Evolutionary conservation across 306 rosid genomes (phyloP), one percentile per base, ranked within the genome.

Genomic region (Begonia peltatifolia): DNA sequence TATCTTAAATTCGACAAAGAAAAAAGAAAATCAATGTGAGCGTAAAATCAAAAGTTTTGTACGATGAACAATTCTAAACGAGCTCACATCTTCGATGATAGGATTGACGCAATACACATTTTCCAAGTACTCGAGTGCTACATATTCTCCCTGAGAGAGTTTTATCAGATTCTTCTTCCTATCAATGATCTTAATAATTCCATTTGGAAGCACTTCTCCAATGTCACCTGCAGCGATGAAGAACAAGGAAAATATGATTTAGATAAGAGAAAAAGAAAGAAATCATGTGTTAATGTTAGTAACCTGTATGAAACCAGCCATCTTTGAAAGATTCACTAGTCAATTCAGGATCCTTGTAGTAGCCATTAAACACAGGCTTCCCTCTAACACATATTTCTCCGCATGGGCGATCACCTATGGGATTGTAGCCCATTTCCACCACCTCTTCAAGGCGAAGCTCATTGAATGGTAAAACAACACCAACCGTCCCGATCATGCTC

Each of bases 221-320:
- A 88, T 77, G 73, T 84, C 96, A 12, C 96, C 96, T 84, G 80
- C 55, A 56, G 59, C 62, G 51, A 9, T 54, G 43, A 13, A 51
- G 52, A 60, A 52, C 8, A 30, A 0, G 9, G 9, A 5, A 30
- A 30, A 30, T 30, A 3, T 6, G 35, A 6, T 25, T 25, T 3
- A 25, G 35, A 25, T 3, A 25, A 25, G 35, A 25, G 6, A 25
- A 25, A 3, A 25, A 25, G 35, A 25, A 25, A 25, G 35, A 25
- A 25, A 25, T 25, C 4, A 25, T 25, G 6, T 3, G 6, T 30
- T 30, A 7, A 7, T 30, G 6, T 30, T 30, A 30, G 8, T 30
- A 60, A 76, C 83, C 96, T 75, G 96, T 81, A 62, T 88, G 93
- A 71, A 88, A 84, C 96, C 96, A 88, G 35, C 96, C 96, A 59